phyloP scores from a whole-genome alignment of 139 green algal species.

The Asterochloris erici region DNA sequence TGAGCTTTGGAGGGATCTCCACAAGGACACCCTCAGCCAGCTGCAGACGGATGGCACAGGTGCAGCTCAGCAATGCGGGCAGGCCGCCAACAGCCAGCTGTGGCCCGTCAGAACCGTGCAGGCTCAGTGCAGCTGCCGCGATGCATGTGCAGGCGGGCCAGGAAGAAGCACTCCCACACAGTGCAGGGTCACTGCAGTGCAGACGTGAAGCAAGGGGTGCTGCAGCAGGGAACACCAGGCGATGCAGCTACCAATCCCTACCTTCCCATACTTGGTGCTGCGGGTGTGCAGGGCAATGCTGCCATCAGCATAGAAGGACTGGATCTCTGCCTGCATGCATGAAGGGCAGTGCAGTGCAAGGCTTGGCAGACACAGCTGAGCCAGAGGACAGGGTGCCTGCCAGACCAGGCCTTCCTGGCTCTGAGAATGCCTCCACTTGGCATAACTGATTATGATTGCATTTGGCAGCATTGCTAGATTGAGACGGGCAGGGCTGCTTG shows the following conservation, averaged over 20 bases:
- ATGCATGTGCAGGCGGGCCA: neutral
- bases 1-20: constrained; percentile 57
- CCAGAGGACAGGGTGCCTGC: too few relatives aligned
- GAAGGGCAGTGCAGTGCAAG: neutral
- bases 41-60: constrained; percentile 21
- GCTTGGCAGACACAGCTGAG: too few relatives aligned
- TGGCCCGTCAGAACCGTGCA: neutral
- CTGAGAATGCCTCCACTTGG: too few relatives aligned
- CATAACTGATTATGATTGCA: too few relatives aligned
- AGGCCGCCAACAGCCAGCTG: constrained; percentile 37
- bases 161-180: neutral
- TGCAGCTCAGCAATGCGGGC: neutral
- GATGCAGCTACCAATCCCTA: constrained; percentile 12
- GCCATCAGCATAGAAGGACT: constrained; percentile 71
- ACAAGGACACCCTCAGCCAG: constrained; percentile 67
- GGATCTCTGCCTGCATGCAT: constrained; percentile 71
- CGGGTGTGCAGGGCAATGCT: constrained; percentile 79
- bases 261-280: constrained; percentile 80
- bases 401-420: too few relatives aligned
- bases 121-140: neutral
- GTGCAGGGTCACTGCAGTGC: neutral
- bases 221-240: neutral
- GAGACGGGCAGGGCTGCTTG: too few relatives aligned
- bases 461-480: too few relatives aligned
- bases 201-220: neutral